A percentile compares a stretch with the other conserved stretches of the same genome.
phyloP scores from a whole-genome alignment of 257 asterid genomes.

The Fraxinus pennsylvanica region DNA sequence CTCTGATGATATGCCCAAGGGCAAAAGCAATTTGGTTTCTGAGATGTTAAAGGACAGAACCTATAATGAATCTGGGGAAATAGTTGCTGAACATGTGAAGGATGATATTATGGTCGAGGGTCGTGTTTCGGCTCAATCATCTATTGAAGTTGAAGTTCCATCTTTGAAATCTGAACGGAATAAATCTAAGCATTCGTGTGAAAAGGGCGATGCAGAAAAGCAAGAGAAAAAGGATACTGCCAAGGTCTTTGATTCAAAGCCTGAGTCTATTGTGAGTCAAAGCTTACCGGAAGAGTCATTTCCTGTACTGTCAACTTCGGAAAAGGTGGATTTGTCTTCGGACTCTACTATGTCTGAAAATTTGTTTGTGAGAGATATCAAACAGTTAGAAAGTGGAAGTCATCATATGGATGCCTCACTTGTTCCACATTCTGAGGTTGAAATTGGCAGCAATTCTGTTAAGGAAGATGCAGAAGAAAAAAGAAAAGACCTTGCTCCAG shows the following conservation, averaged over 20 bases:
- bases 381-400: conserved; percentile 12
- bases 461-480: conserved; percentile 13
- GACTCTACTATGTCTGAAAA: conserved; percentile 11
- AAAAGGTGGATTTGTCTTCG: background rate
- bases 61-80: conserved; percentile 19
- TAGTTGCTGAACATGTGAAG: conserved; percentile 6
- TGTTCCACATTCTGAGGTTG: conserved; percentile 20
- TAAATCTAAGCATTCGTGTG: conserved; percentile 14
- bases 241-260: conserved; percentile 26
- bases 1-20: conserved; percentile 24
- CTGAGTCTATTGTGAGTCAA: conserved; percentile 26
- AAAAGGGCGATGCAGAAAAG: conserved; percentile 23
- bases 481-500: conserved; percentile 1
- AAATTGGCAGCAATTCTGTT: conserved; percentile 5
- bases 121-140: conserved; percentile 13
- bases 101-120: conserved; percentile 4
- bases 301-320: conserved; percentile 11
- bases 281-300: conserved; percentile 22
- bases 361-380: conserved; percentile 14
- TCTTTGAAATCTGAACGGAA: conserved; percentile 19
- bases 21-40: conserved; percentile 21
- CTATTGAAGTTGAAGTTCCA: conserved; percentile 25
- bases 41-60: conserved; percentile 15
- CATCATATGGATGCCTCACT: conserved; percentile 15
- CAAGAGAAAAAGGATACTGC: conserved; percentile 11